phyloP scores from a whole-genome alignment of 23 red algal species.

The Porphyridium purpureum region DNA sequence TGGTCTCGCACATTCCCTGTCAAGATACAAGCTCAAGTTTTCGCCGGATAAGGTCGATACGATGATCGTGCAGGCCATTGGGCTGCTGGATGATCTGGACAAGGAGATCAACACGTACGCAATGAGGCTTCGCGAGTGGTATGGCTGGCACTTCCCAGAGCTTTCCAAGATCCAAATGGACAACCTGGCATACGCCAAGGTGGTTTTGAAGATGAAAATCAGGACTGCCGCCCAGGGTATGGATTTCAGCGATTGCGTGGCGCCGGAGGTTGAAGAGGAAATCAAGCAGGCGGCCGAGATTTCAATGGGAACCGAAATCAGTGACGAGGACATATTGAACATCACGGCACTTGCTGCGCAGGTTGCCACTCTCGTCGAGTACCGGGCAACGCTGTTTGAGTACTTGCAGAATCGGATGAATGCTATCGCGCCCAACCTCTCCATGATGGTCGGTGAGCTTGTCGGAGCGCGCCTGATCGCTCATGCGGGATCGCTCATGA shows the following conservation, averaged over 20 bases:
- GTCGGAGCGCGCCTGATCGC: slow-evolving; percentile 90
- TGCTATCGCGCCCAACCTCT: slow-evolving; percentile 73
- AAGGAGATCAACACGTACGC: slow-evolving; percentile 98
- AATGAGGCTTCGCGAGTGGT: slow-evolving; percentile 96
- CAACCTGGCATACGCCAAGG: slow-evolving; percentile 72
- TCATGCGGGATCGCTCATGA: slow-evolving; percentile 78
- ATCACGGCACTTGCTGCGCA: slow-evolving; percentile 59
- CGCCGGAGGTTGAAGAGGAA: slow-evolving; percentile 30
- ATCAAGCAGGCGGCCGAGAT: slow-evolving; percentile 43
- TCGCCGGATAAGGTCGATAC: slow-evolving; percentile 73
- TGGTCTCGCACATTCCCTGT: slow-evolving; percentile 91
- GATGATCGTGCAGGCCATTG: slow-evolving; percentile 81
- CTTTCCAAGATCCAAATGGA: slow-evolving; percentile 80
- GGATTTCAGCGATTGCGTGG: slow-evolving; percentile 44
- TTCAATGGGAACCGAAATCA: slow-evolving; percentile 87
- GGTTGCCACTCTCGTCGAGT: slow-evolving; percentile 60
- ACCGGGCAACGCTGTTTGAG: slow-evolving; percentile 52
- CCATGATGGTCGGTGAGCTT: slow-evolving; percentile 69
- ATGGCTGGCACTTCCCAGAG: slow-evolving; percentile 97
- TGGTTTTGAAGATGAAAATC: slow-evolving; percentile 49
- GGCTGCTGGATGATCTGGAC: slow-evolving; percentile 85
- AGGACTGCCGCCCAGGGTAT: slow-evolving; percentile 17
- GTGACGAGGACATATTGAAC: slow-evolving; percentile 64
- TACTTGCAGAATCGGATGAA: slow-evolving; percentile 66
- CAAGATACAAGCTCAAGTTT: slow-evolving; percentile 87